Evolutionary conservation across 495 filamentous ascomycete species (phyloP).

Genomic region (Neurospora sp.): DNA sequence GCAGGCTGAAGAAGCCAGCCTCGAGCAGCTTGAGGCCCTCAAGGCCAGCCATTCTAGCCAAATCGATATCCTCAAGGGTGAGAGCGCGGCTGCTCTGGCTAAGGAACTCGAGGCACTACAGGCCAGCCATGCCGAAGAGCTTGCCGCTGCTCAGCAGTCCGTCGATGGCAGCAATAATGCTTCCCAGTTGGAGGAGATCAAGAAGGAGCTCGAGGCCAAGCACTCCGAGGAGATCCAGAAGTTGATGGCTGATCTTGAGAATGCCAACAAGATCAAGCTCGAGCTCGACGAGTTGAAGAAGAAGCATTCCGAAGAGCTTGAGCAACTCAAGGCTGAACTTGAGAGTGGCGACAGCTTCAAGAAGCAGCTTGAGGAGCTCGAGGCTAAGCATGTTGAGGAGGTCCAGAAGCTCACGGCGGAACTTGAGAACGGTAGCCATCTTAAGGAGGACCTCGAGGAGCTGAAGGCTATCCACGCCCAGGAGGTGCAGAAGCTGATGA

Average conservation of each 20-base stretch:
- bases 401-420: slow-evolving; percentile 7
- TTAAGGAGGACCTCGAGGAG: slow-evolving; percentile 14
- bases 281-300: slow-evolving; percentile 13
- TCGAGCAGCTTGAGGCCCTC: slow-evolving; percentile 30
- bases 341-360: slow-evolving; percentile 1
- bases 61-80: slow-evolving; percentile 30
- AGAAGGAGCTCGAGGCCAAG: slow-evolving; percentile 28
- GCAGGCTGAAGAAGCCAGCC: slow-evolving; percentile 25
- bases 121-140: slow-evolving; percentile 27
- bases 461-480: slow-evolving; percentile 21
- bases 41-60: slow-evolving; percentile 40
- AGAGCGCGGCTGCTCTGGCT: slow-evolving; percentile 26
- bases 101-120: slow-evolving; percentile 34
- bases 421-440: slow-evolving; percentile 18
- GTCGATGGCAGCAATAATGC: slow-evolving; percentile 16
- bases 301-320: slow-evolving; percentile 20
- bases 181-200: slow-evolving; percentile 16
- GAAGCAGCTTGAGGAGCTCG: slow-evolving; percentile 17
- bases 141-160: slow-evolving; percentile 19
- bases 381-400: slow-evolving; percentile 23
- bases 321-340: slow-evolving; percentile 23
- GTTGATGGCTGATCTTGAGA: slow-evolving; percentile 1
- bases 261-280: background rate
- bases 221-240: slow-evolving; percentile 24
- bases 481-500: slow-evolving; percentile 8